phyloP scores from a whole-genome alignment of 2,329 filamentous ascomycete genomes.

The Colletotrichum sidae region DNA sequence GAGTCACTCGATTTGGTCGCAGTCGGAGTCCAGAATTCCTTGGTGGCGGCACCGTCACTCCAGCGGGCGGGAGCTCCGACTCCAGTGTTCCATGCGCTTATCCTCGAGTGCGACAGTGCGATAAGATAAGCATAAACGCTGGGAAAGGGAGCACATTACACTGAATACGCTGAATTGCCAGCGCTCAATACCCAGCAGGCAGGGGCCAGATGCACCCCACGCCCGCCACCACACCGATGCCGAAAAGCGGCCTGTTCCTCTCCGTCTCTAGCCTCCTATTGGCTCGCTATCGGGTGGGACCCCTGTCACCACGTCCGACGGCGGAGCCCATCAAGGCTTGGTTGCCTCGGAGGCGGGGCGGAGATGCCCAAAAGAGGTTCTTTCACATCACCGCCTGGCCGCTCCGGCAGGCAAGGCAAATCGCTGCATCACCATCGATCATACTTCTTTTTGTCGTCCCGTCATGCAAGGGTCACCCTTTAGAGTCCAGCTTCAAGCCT shows the following conservation, averaged over 20 bases:
- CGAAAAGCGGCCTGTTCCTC: constrained; percentile 16
- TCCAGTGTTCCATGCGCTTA: neutral
- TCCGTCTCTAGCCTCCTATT: constrained; percentile 4
- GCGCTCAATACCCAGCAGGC: too few species aligned
- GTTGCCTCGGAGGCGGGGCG: constrained; percentile 28
- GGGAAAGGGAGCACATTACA: too few species aligned
- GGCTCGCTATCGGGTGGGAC: neutral
- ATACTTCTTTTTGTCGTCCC: neutral
- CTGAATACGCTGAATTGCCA: too few species aligned
- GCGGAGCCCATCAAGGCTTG: constrained; percentile 12
- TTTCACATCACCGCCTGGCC: constrained; percentile 13
- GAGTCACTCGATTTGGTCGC: constrained; percentile 6
- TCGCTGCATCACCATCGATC: neutral
- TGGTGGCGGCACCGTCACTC: constrained; percentile 8
- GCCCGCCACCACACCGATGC: constrained; percentile 23
- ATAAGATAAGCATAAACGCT: too few species aligned
- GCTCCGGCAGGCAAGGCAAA: constrained; percentile 27
- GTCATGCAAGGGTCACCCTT: neutral
- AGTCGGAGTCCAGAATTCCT: constrained; percentile 2
- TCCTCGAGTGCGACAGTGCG: too few species aligned
- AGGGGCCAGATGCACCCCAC: constrained; percentile 11
- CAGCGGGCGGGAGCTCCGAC: constrained; percentile 25
- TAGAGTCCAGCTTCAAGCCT: neutral
- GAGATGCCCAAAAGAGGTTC: constrained; percentile 37
- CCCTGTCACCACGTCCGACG: neutral